Conservation (phyloP, 352 stramenopile species). For the Pythium volutum region DNA sequence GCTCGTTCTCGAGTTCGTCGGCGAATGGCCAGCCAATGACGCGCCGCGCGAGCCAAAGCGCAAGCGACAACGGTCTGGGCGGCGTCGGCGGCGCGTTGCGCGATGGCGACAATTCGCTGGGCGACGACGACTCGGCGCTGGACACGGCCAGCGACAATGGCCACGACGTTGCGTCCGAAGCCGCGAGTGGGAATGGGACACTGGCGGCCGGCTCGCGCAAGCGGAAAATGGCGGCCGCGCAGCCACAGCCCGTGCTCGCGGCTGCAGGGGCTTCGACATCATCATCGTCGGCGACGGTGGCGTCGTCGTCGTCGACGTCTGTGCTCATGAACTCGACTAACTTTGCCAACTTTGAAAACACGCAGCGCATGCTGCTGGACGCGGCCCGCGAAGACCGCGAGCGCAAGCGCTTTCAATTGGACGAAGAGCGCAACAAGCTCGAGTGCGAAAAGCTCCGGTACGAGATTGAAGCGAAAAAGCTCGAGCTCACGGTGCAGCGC, state of each 20-base stretch:
- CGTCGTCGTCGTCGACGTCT: not conserved
- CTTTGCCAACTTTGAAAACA: constrained; percentile 40
- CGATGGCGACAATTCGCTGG: constrained; percentile 16
- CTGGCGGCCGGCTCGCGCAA: constrained; percentile 11
- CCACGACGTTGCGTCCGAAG: constrained; percentile 1
- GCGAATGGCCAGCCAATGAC: not conserved
- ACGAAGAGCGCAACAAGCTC: constrained; percentile 55
- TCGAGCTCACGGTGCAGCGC: constrained; percentile 51
- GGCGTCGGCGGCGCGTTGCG: too few relatives aligned
- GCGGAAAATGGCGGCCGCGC: constrained; percentile 12
- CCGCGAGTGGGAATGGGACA: not conserved
- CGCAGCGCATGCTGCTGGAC: constrained; percentile 47
- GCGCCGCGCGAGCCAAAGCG: constrained; percentile 17
- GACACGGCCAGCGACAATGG: constrained; percentile 26
- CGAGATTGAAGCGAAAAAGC: constrained; percentile 48
- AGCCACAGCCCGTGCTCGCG: not conserved
- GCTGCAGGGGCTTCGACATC: too few relatives aligned
- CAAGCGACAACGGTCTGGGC: constrained; percentile 1
- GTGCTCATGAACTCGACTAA: constrained; percentile 28
- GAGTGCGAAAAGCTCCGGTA: constrained; percentile 65
- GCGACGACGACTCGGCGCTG: constrained; percentile 21
- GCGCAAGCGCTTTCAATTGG: constrained; percentile 53
- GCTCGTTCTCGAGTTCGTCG: constrained; percentile 7
- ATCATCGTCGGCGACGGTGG: not conserved
- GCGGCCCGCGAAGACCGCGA: constrained; percentile 60